phyloP scores from a whole-genome alignment of 306 rosid species.

The barrel medic (Medicago truncatula) region DNA sequence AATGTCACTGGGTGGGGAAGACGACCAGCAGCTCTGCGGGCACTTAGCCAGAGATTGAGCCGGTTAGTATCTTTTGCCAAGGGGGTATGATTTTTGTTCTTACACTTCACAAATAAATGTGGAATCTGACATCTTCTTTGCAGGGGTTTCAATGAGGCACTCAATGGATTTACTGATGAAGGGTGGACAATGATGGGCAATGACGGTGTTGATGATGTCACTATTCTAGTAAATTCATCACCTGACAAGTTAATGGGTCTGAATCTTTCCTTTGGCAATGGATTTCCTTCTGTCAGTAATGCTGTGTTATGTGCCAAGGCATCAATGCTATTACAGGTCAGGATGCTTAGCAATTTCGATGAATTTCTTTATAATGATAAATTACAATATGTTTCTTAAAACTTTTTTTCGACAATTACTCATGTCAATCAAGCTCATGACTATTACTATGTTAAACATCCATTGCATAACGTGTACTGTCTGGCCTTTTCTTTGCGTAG shows the following conservation, averaged over 20 bases:
- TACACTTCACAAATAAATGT: constrained; percentile 25
- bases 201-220: constrained; percentile 94
- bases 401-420: not conserved
- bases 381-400: not conserved
- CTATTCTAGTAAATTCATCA: constrained; percentile 84
- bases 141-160: constrained; percentile 98
- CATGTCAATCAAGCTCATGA: constrained; percentile 11
- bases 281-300: constrained; percentile 88
- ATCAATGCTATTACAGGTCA: constrained; percentile 95
- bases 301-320: constrained; percentile 98
- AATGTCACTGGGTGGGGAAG: constrained; percentile 93
- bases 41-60: constrained; percentile 90
- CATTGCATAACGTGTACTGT: not conserved
- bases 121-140: constrained; percentile 43
- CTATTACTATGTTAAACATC: not conserved
- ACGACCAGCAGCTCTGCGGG: constrained; percentile 92
- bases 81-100: constrained; percentile 4
- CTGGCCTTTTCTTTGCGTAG: constrained; percentile 17
- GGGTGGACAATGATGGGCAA: constrained; percentile 96
- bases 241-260: constrained; percentile 93
- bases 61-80: constrained; percentile 54
- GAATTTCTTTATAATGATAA: constrained; percentile 11
- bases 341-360: constrained; percentile 36
- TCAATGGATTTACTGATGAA: constrained; percentile 94
- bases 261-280: constrained; percentile 83